A percentile compares a stretch with the other conserved stretches of the same genome.
Evolutionary conservation across 352 stramenopile genomes (phyloP).

Genomic region (Phytophthora fragariaefolia): DNA sequence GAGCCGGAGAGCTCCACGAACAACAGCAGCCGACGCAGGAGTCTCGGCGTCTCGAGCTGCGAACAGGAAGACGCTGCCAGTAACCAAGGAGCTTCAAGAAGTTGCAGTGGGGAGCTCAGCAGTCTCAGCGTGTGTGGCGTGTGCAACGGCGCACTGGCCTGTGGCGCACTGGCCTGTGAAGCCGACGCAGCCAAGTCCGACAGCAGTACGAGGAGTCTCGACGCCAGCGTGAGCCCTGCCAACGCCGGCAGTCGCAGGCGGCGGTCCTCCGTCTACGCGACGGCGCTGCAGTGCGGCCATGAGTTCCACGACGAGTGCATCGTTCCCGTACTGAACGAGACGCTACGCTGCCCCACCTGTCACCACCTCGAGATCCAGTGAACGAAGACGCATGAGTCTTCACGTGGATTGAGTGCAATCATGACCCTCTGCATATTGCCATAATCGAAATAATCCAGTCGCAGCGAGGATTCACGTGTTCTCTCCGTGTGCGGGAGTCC

Average conservation of each 20-base stretch:
- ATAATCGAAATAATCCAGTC: constrained; percentile 20
- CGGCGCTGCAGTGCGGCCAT: constrained; percentile 39
- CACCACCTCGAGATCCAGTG: constrained; percentile 42
- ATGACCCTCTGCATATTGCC: neutral
- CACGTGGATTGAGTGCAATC: constrained; percentile 11
- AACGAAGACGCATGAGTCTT: neutral
- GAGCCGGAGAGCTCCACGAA: constrained; percentile 8
- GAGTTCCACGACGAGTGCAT: constrained; percentile 54
- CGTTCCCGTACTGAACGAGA: constrained; percentile 43
- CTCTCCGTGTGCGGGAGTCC: constrained; percentile 8
- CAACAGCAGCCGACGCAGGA: constrained; percentile 15
- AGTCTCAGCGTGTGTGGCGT: constrained; percentile 24
- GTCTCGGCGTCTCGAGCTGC: neutral
- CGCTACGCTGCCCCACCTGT: constrained; percentile 42
- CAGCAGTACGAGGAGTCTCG: neutral
- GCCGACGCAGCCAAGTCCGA: neutral
- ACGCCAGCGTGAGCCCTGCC: neutral
- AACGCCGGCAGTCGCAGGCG: constrained; percentile 2
- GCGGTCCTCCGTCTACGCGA: constrained; percentile 36
- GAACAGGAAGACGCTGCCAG: constrained; percentile 7
- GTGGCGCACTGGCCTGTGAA: constrained; percentile 19
- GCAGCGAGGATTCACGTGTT: constrained; percentile 1
- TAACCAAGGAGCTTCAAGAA: neutral
- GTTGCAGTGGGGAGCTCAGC: neutral
- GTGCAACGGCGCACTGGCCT: constrained; percentile 27